Percentiles rank a stretch among this genome's conserved stretches.
These are phyloP conservation scores for Magnusiomyces suaveolens DNA, from an alignment of 1,139 yeast genomes.

Conservation along the genomic window DNA sequence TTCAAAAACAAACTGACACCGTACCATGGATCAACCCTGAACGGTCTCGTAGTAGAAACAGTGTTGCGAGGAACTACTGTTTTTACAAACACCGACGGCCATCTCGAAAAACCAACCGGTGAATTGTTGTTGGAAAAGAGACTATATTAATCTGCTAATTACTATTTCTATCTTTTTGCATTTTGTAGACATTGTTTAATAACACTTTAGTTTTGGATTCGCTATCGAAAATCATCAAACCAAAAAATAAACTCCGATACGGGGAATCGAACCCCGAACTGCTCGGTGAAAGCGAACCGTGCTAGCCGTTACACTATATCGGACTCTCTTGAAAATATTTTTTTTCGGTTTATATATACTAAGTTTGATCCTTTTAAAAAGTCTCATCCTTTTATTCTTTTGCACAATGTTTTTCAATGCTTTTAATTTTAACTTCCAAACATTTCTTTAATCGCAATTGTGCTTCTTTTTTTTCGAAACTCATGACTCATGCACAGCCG, in stretches of 20 bases:
- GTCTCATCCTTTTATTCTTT: too few species aligned
- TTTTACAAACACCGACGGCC: constrained; percentile 51
- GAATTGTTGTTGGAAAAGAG: constrained; percentile 42
- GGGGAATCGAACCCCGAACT: constrained; percentile 79
- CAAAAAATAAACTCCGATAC: constrained; percentile 44
- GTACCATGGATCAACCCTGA: constrained; percentile 58
- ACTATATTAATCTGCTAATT: constrained; percentile 9
- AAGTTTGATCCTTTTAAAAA: too few species aligned
- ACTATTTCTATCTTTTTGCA: background rate
- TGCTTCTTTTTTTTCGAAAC: too few species aligned
- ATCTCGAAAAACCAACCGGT: constrained; percentile 48
- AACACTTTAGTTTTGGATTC: background rate
- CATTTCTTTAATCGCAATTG: background rate
- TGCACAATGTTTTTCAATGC: too few species aligned
- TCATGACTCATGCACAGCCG: background rate
- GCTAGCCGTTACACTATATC: constrained; percentile 77
- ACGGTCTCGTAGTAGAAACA: constrained; percentile 71
- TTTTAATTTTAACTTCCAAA: too few species aligned
- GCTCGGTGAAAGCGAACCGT: constrained; percentile 79
- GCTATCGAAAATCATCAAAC: background rate
- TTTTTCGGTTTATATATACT: too few species aligned
- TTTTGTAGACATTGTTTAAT: too few species aligned
- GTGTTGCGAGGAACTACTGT: constrained; percentile 64
- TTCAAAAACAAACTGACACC: constrained; percentile 87
- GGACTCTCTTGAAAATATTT: constrained; percentile 31